A percentile compares a stretch with the other conserved stretches of the same genome.
These are phyloP conservation scores for Gossypium australe DNA, from an alignment of 345 rosid species.

Conservation along the genomic window DNA sequence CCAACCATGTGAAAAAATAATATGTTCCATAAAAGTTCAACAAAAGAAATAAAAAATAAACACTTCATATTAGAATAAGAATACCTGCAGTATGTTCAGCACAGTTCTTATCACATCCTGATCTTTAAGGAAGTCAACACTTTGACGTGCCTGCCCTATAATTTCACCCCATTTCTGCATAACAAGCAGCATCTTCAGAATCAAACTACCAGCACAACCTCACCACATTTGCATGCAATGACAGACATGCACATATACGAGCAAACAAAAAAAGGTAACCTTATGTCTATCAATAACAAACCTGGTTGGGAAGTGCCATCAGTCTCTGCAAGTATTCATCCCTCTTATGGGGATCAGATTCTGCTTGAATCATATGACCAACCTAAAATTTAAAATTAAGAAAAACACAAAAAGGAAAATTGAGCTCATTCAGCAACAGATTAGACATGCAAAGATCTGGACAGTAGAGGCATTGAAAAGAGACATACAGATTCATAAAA, in stretches of 20 bases:
- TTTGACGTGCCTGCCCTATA: constrained; percentile 90
- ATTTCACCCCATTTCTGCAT: constrained; percentile 96
- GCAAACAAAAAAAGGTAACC: neutral
- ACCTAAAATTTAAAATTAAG: constrained; percentile 42
- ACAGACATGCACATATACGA: neutral
- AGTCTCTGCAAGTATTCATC: constrained; percentile 91
- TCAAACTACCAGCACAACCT: constrained; percentile 1
- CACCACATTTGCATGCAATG: neutral
- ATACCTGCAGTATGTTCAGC: constrained; percentile 91
- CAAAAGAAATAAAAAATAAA: neutral
- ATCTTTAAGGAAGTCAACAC: constrained; percentile 86
- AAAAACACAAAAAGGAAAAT: neutral
- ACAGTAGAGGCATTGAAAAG: constrained; percentile 2
- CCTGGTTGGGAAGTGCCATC: constrained; percentile 97
- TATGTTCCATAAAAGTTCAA: neutral
- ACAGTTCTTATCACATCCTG: constrained; percentile 85
- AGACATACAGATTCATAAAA: constrained; percentile 90
- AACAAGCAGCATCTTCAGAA: constrained; percentile 17
- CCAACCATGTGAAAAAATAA: neutral
- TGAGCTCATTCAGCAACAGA: neutral
- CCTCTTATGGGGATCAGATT: constrained; percentile 89
- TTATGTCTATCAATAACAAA: constrained; percentile 16
- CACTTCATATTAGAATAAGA: neutral
- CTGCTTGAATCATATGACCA: constrained; percentile 97
- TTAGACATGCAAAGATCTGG: constrained; percentile 8